Evolutionary conservation across 129 eudicot species (phyloP).

Genomic region (Lactuca saligna): DNA sequence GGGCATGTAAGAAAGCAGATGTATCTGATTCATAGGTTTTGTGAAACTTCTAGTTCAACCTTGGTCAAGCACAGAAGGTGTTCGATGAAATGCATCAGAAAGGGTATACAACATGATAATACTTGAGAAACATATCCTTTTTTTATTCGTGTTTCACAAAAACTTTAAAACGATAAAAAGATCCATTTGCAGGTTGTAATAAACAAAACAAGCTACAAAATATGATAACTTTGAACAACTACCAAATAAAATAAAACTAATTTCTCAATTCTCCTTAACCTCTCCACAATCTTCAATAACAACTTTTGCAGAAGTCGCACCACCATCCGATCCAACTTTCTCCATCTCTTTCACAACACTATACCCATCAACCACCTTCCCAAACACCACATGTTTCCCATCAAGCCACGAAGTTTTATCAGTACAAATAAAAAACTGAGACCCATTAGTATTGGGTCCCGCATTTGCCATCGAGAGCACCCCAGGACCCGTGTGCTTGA

Average conservation of each 20-base stretch:
- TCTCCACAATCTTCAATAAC: conserved; percentile 86
- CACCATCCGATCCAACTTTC: conserved; percentile 56
- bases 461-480: conserved; percentile 89
- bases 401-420: conserved; percentile 77
- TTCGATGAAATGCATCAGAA: neutral
- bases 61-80: neutral
- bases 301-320: conserved; percentile 43
- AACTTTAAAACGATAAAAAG: no score
- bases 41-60: neutral
- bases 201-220: conserved; percentile 5
- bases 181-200: neutral
- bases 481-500: conserved; percentile 71
- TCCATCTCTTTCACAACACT: conserved; percentile 74
- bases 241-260: neutral
- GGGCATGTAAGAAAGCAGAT: neutral
- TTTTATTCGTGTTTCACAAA: neutral
- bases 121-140: neutral
- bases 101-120: neutral
- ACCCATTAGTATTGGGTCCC: conserved; percentile 81
- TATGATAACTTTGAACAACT: neutral
- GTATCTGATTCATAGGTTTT: neutral
- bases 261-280: conserved; percentile 41
- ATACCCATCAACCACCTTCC: conserved; percentile 83
- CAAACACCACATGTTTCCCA: conserved; percentile 91
- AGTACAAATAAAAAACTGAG: conserved; percentile 86